Evolutionary conservation across 495 filamentous ascomycete genomes (phyloP), one percentile per base, ranked within the genome.

Genomic region (Lasiosphaeria miniovina): DNA sequence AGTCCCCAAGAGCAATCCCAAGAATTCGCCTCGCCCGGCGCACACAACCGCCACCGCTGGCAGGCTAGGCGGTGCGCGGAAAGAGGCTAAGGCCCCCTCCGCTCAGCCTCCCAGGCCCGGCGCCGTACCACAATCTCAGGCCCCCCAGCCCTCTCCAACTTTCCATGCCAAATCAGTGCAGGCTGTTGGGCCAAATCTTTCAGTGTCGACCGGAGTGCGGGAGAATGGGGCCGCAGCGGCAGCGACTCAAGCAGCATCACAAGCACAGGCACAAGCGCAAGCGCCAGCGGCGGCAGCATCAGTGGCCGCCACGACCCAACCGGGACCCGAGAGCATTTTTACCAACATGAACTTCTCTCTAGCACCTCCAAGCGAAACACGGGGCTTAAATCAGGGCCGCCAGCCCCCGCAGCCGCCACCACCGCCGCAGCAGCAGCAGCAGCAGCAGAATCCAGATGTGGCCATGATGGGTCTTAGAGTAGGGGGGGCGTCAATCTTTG

Each of bases 291-390:
- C 63, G 46, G 17, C 60, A 48, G 36, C 41, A 12, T 17, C 58
- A 4, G 17, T 33, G 7, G 32, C 65, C 49, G 36, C 58, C 36
- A 35, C 36, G 45, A 35, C 65, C 55, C 59, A 52, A 54, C 49
- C 53, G 38, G 66, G 49, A 58, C 55, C 61, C 41, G 62, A 56
- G 36, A 69, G 60, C 34, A 58, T 68, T 45, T 80, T 78, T 58
- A 77, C 77, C 8, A 68, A 78, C 58, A 77, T 77, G 74, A 70
- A 70, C 11, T 79, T 79, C 57, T 73, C 77, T 0, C 65, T 79
- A 6, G 76, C 74, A 4, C 71, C 76, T 4, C 61, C 63, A 6
- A 58, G 51, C 12, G 71, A 75, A 58, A 52, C 65, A 56, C 10
- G 45, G 31, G 24, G 52, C 60, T 46, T 46, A n/a, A 46, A 14